phyloP scores from a whole-genome alignment of 345 rosid species.

The Gossypium herbaceum region DNA sequence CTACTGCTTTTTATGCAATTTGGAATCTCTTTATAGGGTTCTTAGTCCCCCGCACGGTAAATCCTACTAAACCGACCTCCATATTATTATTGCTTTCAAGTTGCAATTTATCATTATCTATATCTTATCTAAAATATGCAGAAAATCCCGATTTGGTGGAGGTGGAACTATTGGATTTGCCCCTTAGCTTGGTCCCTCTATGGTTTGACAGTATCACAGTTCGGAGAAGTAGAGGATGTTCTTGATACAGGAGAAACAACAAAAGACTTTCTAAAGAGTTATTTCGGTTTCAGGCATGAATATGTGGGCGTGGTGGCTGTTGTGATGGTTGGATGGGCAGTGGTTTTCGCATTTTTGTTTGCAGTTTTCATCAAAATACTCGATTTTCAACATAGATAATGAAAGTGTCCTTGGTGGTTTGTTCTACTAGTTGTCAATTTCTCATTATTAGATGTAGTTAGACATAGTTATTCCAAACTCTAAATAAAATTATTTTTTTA shows the following conservation, averaged over 20 bases:
- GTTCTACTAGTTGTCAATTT: too few relatives aligned
- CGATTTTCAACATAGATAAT: conserved; percentile 18
- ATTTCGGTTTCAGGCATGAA: conserved; percentile 20
- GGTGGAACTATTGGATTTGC: conserved; percentile 51
- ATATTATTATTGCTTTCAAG: background rate
- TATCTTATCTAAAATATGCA: conserved; percentile 12
- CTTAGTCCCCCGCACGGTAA: conserved; percentile 52
- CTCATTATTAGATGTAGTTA: too few relatives aligned
- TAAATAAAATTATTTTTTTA: too few relatives aligned
- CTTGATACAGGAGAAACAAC: conserved; percentile 9
- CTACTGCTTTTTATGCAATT: conserved; percentile 45
- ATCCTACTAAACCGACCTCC: background rate
- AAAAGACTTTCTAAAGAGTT: conserved; percentile 13
- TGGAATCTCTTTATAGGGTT: conserved; percentile 73
- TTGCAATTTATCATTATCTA: background rate
- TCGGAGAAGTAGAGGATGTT: conserved; percentile 26
- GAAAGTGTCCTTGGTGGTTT: too few relatives aligned
- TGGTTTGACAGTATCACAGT: conserved; percentile 44
- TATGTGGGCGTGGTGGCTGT: conserved; percentile 18
- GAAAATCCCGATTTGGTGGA: conserved; percentile 49
- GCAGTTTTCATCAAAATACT: conserved; percentile 13
- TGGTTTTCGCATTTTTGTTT: conserved; percentile 18
- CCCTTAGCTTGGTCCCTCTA: conserved; percentile 46
- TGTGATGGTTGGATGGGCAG: conserved; percentile 11
- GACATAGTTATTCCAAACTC: too few relatives aligned